A percentile compares a stretch with the other conserved stretches of the same genome.
These are phyloP conservation scores for Hypholoma fasciculare DNA, from an alignment of 768 basidiomycete species.

Conservation along the genomic window DNA sequence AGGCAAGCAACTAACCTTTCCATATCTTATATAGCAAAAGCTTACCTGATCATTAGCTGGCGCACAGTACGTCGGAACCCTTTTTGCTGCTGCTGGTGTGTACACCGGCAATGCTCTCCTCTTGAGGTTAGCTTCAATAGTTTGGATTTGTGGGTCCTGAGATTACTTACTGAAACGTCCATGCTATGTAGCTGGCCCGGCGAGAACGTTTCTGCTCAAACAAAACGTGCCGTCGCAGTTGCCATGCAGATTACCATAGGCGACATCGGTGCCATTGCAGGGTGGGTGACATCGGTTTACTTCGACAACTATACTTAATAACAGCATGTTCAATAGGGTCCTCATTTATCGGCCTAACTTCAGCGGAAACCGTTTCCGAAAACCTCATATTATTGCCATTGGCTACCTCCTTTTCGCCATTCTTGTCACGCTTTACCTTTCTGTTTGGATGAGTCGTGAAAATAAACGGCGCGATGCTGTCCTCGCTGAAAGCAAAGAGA, in stretches of 20 bases:
- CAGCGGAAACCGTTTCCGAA: slow-evolving; percentile 45
- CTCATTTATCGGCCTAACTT: slow-evolving; percentile 56
- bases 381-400: slow-evolving; percentile 58
- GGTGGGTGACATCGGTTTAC: slow-evolving; percentile 22
- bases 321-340: slow-evolving; percentile 30
- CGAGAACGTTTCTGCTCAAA: slow-evolving; percentile 70
- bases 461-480: slow-evolving; percentile 43
- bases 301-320: background rate
- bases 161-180: background rate
- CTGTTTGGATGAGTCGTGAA: slow-evolving; percentile 48
- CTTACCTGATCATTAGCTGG: slow-evolving; percentile 32
- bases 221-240: slow-evolving; percentile 61
- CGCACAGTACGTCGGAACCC: slow-evolving; percentile 57
- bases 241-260: slow-evolving; percentile 68
- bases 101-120: slow-evolving; percentile 60
- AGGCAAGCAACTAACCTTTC: slow-evolving; percentile 27
- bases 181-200: slow-evolving; percentile 47
- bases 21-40: background rate
- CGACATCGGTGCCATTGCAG: slow-evolving; percentile 59
- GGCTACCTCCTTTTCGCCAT: slow-evolving; percentile 56
- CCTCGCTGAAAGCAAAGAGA: slow-evolving; percentile 23
- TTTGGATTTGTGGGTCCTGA: background rate
- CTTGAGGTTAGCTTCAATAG: slow-evolving; percentile 37
- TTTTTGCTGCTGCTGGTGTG: slow-evolving; percentile 53
- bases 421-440: slow-evolving; percentile 42